Evolutionary conservation across 2,329 filamentous ascomycete species (phyloP), one percentile per base, ranked within the genome.

Genomic region (Lachnellula arida): DNA sequence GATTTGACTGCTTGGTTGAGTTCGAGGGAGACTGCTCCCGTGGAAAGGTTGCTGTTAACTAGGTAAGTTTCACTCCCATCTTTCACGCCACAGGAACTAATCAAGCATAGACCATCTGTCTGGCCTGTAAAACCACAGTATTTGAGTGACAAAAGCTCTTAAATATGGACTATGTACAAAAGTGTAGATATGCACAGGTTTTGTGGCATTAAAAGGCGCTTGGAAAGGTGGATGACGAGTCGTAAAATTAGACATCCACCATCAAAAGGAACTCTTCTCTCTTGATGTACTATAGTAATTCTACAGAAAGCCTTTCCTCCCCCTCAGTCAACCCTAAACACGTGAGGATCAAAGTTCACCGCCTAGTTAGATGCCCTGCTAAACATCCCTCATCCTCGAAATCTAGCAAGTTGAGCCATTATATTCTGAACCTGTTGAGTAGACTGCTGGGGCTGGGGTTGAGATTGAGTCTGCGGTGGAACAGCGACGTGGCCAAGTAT

Each of bases 341-440:
- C 11, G 2, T 23, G 12, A n/a, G 15, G 15, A 15, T 42, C n/a
- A 53, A 17, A 19, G 14, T 2, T 40, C 39, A 19, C 37, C 7
- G 9, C 28, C 9, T 3, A 40, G 15, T 43, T 25, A 3, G 5
- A 39, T 11, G 35, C 44, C 28, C 28, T 47, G 40, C 32, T 37
- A 49, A 44, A 32, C 23, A 35, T 47, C 8, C 32, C 19, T 60
- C 56, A 83, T 67, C 85, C 80, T 60, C 84, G 78, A 66, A 82
- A 87, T 63, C 81, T 82, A 47, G 85, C 81, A 57, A 91, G 73
- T 65, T 89, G 84, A 14, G 86, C 85, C 81, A 91, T 87, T 51
- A 91, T 89, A 64, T 88, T 87, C 68, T 87, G 81, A 63, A 91
- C 78, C 52, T 84, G 77, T 12, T 84, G 75, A 8, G 76, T 74